phyloP scores from a whole-genome alignment of 352 stramenopile genomes.

The Pythium vanterpoolii region DNA sequence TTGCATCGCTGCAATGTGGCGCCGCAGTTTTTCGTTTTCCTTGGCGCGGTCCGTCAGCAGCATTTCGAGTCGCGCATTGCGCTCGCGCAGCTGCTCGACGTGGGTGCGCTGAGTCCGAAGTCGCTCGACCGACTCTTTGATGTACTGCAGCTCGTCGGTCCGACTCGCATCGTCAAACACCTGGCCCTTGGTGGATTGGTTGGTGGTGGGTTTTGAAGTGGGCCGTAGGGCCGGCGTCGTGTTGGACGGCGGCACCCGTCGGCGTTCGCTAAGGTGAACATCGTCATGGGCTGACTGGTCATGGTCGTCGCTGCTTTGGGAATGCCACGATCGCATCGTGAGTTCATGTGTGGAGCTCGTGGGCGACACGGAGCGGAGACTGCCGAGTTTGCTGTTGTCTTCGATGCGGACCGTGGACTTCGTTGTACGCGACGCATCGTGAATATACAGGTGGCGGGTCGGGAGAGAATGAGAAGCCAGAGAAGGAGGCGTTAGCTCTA shows the following conservation, averaged over 20 bases:
- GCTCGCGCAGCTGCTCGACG: slow-evolving; percentile 44
- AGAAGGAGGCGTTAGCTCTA: neutral
- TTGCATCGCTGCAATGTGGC: slow-evolving; percentile 33
- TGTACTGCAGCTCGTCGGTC: slow-evolving; percentile 29
- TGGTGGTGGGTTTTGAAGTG: neutral
- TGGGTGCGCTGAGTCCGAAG: slow-evolving; percentile 48
- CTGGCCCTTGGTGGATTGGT: neutral
- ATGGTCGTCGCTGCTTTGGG: slow-evolving; percentile 1
- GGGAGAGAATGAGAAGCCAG: neutral
- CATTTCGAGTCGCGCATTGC: slow-evolving; percentile 39
- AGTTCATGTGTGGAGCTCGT: slow-evolving; percentile 21
- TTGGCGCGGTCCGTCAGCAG: slow-evolving; percentile 30
- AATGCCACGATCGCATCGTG: slow-evolving; percentile 20
- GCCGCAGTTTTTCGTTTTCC: slow-evolving; percentile 44
- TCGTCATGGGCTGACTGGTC: neutral
- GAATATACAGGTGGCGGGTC: neutral
- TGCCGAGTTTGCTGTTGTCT: slow-evolving; percentile 8
- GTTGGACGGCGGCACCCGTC: no score
- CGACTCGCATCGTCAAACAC: no score
- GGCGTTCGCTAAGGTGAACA: no score
- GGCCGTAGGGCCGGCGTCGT: no score
- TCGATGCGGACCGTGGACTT: neutral
- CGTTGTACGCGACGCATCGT: neutral
- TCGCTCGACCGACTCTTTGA: slow-evolving; percentile 52
- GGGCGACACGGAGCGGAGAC: slow-evolving; percentile 27